Evolutionary conservation across 2,329 filamentous ascomycete genomes (phyloP), one percentile per base, ranked within the genome.

Genomic region (Myriosclerotinia scirpicola): DNA sequence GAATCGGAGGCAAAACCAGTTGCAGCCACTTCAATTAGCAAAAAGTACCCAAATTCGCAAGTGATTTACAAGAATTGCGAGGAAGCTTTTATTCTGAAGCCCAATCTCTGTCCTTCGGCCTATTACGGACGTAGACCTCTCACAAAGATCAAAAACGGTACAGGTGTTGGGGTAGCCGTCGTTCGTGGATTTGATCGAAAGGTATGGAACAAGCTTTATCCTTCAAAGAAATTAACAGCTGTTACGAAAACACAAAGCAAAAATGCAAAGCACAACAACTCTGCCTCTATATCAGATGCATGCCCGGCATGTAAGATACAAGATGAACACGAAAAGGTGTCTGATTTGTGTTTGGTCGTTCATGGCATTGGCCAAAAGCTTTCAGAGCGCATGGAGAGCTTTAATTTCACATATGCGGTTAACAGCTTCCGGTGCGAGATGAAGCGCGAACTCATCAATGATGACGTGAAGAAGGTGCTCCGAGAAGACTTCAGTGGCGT

Each of bases 361-460:
- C 95, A 99, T 74, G 95, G 95, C 2, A 98, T 99, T 70, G 95
- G 95, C 0, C 95, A 99, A 77, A 98, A 99, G 77, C 84, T 98
- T 60, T 96, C 93, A 0, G 93, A 99, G 76, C 85, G 93, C 15
- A 92, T 98, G 68, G 94, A 98, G 77, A 97, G 92, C 73, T 99
- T 93, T 73, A 92, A 98, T 77, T 99, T 99, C 74, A 99, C 95
- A 0, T 94, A 98, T 77, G 91, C 93, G 6, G 94, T 98, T 76
- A 98, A 97, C 75, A 86, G 89, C 0, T 95, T 99, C 72, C 87
- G 95, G 15, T 85, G 93, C 67, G 88, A 92, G 26, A 85, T 98
- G 66, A 97, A 97, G 71, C 82, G 93, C 60, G 93, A 99, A 75
- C 83, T 97, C 50, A 85, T 86, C 40, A 91, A 84, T 44, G 86